Conservation (phyloP, 495 filamentous ascomycete species). For the Podospora bellae-mahoneyi region DNA sequence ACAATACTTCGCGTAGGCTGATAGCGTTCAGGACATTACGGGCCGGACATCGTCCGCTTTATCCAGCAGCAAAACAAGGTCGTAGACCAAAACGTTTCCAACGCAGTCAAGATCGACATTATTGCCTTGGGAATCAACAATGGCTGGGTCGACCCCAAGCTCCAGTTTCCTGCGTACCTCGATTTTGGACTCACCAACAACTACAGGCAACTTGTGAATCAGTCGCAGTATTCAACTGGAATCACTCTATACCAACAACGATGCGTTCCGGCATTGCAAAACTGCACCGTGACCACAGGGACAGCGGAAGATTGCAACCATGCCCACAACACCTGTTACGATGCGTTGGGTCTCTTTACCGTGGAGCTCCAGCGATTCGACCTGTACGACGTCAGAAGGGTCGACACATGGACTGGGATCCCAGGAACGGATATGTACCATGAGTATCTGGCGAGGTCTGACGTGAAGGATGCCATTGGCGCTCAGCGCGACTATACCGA, state of each 20-base stretch:
- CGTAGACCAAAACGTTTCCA: not conserved
- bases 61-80: not conserved
- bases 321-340: not conserved
- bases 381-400: not conserved
- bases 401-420: no score
- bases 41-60: not conserved
- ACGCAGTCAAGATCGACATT: slow-evolving; percentile 47
- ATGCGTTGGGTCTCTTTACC: no score
- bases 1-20: not conserved
- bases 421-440: not conserved
- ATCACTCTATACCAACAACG: not conserved
- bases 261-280: not conserved
- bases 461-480: slow-evolving; percentile 3
- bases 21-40: not conserved
- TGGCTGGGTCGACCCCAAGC: slow-evolving; percentile 50
- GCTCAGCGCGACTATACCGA: not conserved
- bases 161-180: slow-evolving; percentile 52
- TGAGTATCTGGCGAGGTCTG: slow-evolving; percentile 24
- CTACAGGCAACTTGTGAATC: slow-evolving; percentile 47
- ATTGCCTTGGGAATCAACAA: slow-evolving; percentile 57
- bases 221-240: slow-evolving; percentile 35
- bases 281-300: slow-evolving; percentile 1
- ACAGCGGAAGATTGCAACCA: not conserved
- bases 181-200: slow-evolving; percentile 53
- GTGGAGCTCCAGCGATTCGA: not conserved